Conservation (phyloP, 305 asterid species). For the Withania somnifera region DNA sequence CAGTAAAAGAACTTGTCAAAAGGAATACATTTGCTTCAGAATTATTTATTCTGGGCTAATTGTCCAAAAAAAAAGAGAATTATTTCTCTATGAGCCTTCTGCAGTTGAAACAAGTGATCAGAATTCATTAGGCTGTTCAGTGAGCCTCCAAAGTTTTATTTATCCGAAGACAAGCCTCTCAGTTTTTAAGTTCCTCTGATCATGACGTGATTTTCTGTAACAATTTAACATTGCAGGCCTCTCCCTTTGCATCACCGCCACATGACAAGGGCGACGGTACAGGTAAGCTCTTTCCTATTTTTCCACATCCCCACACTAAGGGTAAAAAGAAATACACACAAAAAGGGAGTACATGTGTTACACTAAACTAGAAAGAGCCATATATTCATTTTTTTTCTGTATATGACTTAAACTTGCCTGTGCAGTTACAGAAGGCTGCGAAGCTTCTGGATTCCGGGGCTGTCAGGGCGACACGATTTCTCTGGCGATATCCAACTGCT, state of each 20-base stretch:
- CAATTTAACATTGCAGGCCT: slow-evolving; percentile 48
- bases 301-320: not conserved
- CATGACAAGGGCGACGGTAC: slow-evolving; percentile 75
- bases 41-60: no score
- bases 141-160: not conserved
- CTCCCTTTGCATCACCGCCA: slow-evolving; percentile 92
- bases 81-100: not conserved
- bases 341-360: not conserved
- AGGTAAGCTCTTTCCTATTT: slow-evolving; percentile 39
- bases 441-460: slow-evolving; percentile 91
- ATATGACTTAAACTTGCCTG: not conserved
- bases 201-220: not conserved
- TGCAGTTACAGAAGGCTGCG: slow-evolving; percentile 94
- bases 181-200: not conserved
- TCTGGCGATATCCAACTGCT: slow-evolving; percentile 97
- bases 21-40: not conserved
- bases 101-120: not conserved
- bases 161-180: not conserved
- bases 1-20: not conserved
- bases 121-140: not conserved
- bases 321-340: not conserved
- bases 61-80: no score
- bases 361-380: not conserved
- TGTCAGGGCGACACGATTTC: slow-evolving; percentile 91
- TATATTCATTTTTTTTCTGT: not conserved